Evolutionary conservation across 352 stramenopile species (phyloP), one percentile per base, ranked within the genome.

Genomic region (Albugo laibachii): DNA sequence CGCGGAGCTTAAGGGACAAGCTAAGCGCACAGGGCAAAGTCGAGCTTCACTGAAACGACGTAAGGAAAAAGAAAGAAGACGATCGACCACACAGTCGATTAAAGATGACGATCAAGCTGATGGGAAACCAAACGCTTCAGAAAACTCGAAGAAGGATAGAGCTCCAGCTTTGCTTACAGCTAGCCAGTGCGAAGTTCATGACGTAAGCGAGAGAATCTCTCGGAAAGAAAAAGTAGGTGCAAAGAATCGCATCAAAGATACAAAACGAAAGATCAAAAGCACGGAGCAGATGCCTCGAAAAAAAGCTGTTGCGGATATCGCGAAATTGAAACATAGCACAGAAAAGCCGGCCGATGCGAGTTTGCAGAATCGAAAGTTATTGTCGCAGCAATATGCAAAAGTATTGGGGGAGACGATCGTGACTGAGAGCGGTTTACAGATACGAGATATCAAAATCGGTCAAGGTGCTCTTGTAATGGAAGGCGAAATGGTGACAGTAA

Each of bases 1-100:
- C 8, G 45, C 36, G 2, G 27, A 59, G n/a, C 48, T 60, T 19
- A 58, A 66, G 16, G 58, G 80, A 21, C 46, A 72, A 43, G 57
- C 61, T 47, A 66, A 73, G 49, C 58, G 57, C 13, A 35, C 58
- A 34, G 53, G 64, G 31, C 54, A 61, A 0, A 86, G 74, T 61
- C 69, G 74, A 6, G 74, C 74, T 24, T 66, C 76, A 34, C 63
- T 86, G 13, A 86, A 86, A 66, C 79, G 80, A 49, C 76, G 70
- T 57, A 83, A 83, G 45, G 50, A 56, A 21, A 82, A 82, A 53
- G 64, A 81, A 42, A 80, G 80, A 52, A 83, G 83, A 37, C 51
- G 70, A 49, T 65, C 68, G 2, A 43, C 38, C 8, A 43, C 38
- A 19, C 24, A 31, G 8, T 31, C 24, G 24, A 8, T 8, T 43